Evolutionary conservation across 345 rosid species (phyloP).

Genomic region (Lepidium sativum): DNA sequence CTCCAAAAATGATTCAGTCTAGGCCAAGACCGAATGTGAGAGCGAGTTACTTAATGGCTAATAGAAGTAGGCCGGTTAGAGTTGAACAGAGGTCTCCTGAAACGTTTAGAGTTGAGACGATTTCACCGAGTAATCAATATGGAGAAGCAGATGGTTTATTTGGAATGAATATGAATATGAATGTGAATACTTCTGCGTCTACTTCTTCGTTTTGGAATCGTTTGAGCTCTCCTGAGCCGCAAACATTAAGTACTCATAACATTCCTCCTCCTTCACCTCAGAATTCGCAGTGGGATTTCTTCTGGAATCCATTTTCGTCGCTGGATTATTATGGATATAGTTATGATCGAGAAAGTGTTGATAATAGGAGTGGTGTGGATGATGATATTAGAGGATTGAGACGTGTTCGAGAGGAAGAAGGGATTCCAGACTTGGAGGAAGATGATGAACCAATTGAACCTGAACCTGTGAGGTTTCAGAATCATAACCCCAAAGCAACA

Average conservation of each 20-base stretch:
- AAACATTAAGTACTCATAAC: constrained; percentile 37
- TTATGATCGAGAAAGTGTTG: constrained; percentile 39
- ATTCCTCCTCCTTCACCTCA: constrained; percentile 88
- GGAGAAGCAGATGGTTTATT: constrained; percentile 51
- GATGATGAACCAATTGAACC: constrained; percentile 55
- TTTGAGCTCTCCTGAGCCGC: constrained; percentile 22
- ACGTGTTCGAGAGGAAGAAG: constrained; percentile 94
- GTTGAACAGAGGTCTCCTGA: constrained; percentile 89
- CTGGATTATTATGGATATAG: constrained; percentile 74
- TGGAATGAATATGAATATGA: constrained; percentile 41
- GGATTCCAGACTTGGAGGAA: constrained; percentile 86
- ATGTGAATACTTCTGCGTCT: constrained; percentile 19
- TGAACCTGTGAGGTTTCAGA: constrained; percentile 36
- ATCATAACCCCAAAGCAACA: constrained; percentile 15
- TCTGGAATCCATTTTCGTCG: constrained; percentile 97
- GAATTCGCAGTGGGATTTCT: constrained; percentile 86
- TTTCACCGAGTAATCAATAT: constrained; percentile 46
- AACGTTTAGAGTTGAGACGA: constrained; percentile 46
- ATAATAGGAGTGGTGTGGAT: constrained; percentile 46
- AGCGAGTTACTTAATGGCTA: constrained; percentile 56
- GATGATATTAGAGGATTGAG: constrained; percentile 77
- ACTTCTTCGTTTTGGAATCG: constrained; percentile 27
- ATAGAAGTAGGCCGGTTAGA: constrained; percentile 54
- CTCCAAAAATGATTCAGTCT: constrained; percentile 38
- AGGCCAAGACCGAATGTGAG: constrained; percentile 43